phyloP scores from a whole-genome alignment of 2,329 filamentous ascomycete species.

The Beauveria asiatica region DNA sequence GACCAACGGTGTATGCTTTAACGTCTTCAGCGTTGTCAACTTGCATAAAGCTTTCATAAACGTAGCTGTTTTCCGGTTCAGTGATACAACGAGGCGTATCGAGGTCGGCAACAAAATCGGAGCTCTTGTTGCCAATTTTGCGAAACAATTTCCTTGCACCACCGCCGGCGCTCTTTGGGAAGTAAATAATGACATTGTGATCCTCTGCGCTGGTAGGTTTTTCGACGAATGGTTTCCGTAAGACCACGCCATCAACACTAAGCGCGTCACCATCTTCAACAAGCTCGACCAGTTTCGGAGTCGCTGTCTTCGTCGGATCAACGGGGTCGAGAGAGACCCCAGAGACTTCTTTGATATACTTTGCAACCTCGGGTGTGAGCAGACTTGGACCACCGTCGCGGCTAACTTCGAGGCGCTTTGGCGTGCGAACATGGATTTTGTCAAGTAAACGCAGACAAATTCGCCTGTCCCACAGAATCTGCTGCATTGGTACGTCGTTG shows the following conservation, averaged over 20 bases:
- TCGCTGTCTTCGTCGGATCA: conserved; percentile 52
- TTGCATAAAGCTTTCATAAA: conserved; percentile 95
- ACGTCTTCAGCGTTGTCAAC: conserved; percentile 97
- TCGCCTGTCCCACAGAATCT: conserved; percentile 90
- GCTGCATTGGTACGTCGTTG: conserved; percentile 96
- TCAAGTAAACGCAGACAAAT: conserved; percentile 84
- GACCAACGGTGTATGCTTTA: conserved; percentile 95
- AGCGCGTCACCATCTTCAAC: conserved; percentile 86
- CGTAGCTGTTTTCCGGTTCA: conserved; percentile 74
- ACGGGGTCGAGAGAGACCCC: conserved; percentile 67
- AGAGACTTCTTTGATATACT: conserved; percentile 71
- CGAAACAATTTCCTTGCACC: conserved; percentile 88
- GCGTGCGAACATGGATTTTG: conserved; percentile 81
- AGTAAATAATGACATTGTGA: conserved; percentile 98
- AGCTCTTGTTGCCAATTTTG: conserved; percentile 98
- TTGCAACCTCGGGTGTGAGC: conserved; percentile 69
- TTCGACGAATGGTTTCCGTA: conserved; percentile 94
- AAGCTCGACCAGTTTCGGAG: conserved; percentile 68
- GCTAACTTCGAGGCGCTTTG: conserved; percentile 80
- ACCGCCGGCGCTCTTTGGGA: conserved; percentile 75
- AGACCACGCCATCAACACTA: conserved; percentile 70
- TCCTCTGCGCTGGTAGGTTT: conserved; percentile 98
- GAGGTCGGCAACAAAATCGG: conserved; percentile 77
- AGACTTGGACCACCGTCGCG: conserved; percentile 82
- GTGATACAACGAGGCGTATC: conserved; percentile 70